Evolutionary conservation across 345 rosid genomes (phyloP).

Genomic region (Brassica rapa): DNA sequence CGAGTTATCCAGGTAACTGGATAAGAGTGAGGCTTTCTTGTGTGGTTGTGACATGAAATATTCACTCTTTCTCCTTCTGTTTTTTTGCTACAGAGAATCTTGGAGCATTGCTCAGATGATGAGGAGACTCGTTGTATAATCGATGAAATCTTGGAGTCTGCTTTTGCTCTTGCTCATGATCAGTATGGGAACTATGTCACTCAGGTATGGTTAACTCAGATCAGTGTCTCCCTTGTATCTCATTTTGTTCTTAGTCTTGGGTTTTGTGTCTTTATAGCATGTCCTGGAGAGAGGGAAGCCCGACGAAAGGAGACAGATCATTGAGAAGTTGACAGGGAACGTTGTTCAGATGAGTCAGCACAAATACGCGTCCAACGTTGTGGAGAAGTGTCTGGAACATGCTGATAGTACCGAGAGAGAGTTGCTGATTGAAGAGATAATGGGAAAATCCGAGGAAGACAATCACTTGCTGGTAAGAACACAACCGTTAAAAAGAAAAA

Average conservation of each 20-base stretch:
- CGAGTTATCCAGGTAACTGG: conserved; percentile 88
- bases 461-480: conserved; percentile 80
- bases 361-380: conserved; percentile 93
- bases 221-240: not conserved
- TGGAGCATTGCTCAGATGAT: conserved; percentile 90
- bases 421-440: conserved; percentile 76
- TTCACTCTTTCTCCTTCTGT: conserved; percentile 10
- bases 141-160: conserved; percentile 88
- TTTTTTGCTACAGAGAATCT: conserved; percentile 67
- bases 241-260: conserved; percentile 20
- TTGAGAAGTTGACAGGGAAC: conserved; percentile 76
- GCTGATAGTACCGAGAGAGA: conserved; percentile 74
- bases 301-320: conserved; percentile 69
- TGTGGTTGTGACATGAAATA: not conserved
- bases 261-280: conserved; percentile 55
- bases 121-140: conserved; percentile 74
- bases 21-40: not conserved
- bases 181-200: conserved; percentile 98
- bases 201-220: conserved; percentile 58
- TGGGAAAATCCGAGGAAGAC: conserved; percentile 72
- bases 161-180: conserved; percentile 80
- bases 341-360: conserved; percentile 95
- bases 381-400: conserved; percentile 92
- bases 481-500: not conserved
- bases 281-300: conserved; percentile 88